Evolutionary conservation across 495 filamentous ascomycete species (phyloP).

Genomic region (Aspergillus conjunctus): DNA sequence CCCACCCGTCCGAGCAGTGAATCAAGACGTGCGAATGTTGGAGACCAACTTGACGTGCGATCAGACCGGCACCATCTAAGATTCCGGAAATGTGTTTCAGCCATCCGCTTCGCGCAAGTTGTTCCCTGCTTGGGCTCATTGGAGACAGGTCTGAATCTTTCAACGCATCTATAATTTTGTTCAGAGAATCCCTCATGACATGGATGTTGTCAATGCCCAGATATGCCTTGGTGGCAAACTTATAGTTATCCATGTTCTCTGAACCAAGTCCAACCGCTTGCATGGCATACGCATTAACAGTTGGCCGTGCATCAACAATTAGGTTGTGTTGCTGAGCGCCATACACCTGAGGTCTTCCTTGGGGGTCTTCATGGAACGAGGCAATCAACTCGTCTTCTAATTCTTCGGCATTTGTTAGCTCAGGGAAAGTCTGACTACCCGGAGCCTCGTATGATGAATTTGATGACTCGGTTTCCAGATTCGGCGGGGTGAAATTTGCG

Average conservation of each 20-base stretch:
- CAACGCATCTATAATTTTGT: slow-evolving; percentile 84
- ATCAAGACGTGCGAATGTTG: slow-evolving; percentile 94
- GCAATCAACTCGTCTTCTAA: slow-evolving; percentile 73
- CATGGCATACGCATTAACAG: slow-evolving; percentile 95
- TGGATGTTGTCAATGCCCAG: slow-evolving; percentile 99
- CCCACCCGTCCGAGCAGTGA: slow-evolving; percentile 98
- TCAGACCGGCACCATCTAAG: slow-evolving; percentile 79
- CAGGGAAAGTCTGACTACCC: slow-evolving; percentile 41
- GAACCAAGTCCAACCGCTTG: slow-evolving; percentile 91
- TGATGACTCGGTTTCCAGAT: slow-evolving; percentile 56
- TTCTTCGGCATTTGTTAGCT: slow-evolving; percentile 60
- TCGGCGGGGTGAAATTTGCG: slow-evolving; percentile 43
- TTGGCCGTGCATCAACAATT: slow-evolving; percentile 95
- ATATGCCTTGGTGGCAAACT: slow-evolving; percentile 86
- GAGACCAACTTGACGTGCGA: slow-evolving; percentile 86
- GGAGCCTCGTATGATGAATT: slow-evolving; percentile 59
- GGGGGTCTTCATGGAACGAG: slow-evolving; percentile 37
- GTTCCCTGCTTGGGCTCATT: slow-evolving; percentile 79
- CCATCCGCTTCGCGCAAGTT: slow-evolving; percentile 84
- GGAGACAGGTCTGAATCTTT: slow-evolving; percentile 90
- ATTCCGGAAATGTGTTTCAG: slow-evolving; percentile 85
- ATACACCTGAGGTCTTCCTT: slow-evolving; percentile 66
- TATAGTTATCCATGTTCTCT: slow-evolving; percentile 98
- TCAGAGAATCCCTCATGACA: slow-evolving; percentile 92
- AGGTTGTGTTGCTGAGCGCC: slow-evolving; percentile 93